Conservation (phyloP, 1,139 yeast genomes). For the Taphrina deformans region DNA sequence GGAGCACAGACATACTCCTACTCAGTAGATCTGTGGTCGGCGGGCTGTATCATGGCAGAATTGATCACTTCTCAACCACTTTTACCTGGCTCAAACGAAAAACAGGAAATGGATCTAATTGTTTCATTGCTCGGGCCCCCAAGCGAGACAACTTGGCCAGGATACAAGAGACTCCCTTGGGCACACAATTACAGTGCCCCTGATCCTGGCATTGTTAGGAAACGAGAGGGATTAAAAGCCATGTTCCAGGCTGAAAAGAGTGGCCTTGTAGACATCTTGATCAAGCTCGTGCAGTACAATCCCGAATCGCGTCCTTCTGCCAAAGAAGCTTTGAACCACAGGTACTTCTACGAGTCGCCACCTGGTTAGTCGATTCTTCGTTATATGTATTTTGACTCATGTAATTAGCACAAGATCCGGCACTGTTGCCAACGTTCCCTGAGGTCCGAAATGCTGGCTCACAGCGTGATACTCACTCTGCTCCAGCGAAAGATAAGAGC, state of each 20-base stretch:
- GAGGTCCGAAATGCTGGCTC: conserved; percentile 11
- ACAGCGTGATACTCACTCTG: not conserved
- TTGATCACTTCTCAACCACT: conserved; percentile 57
- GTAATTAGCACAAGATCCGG: conserved; percentile 37
- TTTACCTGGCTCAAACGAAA: conserved; percentile 57
- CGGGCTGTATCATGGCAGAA: conserved; percentile 60
- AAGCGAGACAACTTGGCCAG: conserved; percentile 41
- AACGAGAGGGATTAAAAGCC: conserved; percentile 27
- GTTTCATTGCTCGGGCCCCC: conserved; percentile 39
- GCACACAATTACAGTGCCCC: conserved; percentile 35
- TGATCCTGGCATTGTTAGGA: not conserved
- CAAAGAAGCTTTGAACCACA: conserved; percentile 68
- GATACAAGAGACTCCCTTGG: conserved; percentile 40
- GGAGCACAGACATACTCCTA: conserved; percentile 58
- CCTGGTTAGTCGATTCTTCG: not conserved
- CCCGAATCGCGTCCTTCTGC: conserved; percentile 81
- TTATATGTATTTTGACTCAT: not conserved
- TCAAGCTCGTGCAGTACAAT: conserved; percentile 71
- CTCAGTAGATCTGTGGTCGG: conserved; percentile 61
- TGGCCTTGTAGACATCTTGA: conserved; percentile 55
- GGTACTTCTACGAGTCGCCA: conserved; percentile 69
- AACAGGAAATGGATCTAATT: conserved; percentile 52
- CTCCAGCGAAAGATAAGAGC: not conserved
- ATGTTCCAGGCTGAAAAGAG: conserved; percentile 37
- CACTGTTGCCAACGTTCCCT: conserved; percentile 39